These are phyloP conservation scores for Pestalotiopsis sp. DNA, from an alignment of 2,329 filamentous ascomycete genomes.

Conservation along the genomic window DNA sequence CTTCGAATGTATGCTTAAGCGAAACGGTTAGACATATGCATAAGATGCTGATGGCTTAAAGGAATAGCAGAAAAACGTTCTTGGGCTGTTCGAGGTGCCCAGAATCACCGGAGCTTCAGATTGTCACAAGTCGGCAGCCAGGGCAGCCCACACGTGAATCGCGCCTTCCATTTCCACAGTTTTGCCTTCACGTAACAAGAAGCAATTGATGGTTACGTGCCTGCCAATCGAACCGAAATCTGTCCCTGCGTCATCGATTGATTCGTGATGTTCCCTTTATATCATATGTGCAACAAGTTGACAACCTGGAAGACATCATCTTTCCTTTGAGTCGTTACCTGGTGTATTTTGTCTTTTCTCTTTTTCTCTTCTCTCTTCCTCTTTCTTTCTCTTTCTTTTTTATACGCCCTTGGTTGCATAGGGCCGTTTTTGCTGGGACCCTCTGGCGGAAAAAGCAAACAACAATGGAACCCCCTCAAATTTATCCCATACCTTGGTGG, in stretches of 20 bases:
- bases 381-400: background rate
- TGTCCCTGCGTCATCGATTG: no score
- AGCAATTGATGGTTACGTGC: background rate
- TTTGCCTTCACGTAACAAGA: background rate
- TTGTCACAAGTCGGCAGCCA: no score
- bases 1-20: no score
- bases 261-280: no score
- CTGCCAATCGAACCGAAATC: background rate
- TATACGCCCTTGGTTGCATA: background rate
- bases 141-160: background rate
- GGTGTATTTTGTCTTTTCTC: background rate
- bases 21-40: no score
- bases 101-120: no score
- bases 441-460: background rate
- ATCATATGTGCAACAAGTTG: no score
- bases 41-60: background rate
- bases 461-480: no score
- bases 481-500: no score
- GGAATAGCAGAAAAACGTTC: background rate
- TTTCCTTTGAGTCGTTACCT: background rate
- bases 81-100: no score
- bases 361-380: background rate
- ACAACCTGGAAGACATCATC: background rate
- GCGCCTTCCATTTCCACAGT: background rate
- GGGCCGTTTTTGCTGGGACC: background rate